Percentiles rank a stretch among this genome's conserved stretches.
These are phyloP conservation scores for Pisolithus tinctorius DNA, from an alignment of 768 basidiomycete species.

Conservation along the genomic window DNA sequence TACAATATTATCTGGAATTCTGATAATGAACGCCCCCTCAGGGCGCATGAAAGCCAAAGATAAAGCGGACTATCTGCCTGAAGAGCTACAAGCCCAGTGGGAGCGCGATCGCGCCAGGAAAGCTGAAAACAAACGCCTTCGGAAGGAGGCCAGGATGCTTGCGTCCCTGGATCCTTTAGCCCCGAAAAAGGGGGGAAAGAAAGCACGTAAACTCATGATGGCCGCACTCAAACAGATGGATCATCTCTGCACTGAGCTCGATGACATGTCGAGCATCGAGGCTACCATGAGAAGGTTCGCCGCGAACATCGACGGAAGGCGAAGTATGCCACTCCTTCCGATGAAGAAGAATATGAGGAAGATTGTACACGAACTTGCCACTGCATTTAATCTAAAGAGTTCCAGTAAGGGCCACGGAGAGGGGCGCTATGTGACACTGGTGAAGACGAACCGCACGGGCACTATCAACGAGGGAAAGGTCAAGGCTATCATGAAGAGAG, in stretches of 20 bases:
- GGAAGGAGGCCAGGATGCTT: constrained; percentile 49
- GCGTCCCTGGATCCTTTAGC: constrained; percentile 58
- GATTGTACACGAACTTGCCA: constrained; percentile 74
- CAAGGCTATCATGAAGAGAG: constrained; percentile 32
- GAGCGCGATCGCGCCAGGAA: constrained; percentile 78
- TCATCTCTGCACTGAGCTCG: constrained; percentile 40
- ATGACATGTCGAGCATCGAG: constrained; percentile 63
- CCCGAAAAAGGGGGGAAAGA: constrained; percentile 59
- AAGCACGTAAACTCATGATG: constrained; percentile 61
- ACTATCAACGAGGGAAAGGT: constrained; percentile 59
- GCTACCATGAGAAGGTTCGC: constrained; percentile 68
- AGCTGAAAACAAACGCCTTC: constrained; percentile 62
- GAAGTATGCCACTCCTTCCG: constrained; percentile 67
- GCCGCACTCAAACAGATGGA: constrained; percentile 44
- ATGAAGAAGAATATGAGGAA: constrained; percentile 67
- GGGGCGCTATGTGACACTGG: constrained; percentile 71
- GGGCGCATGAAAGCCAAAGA: constrained; percentile 11
- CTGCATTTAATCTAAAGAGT: constrained; percentile 72
- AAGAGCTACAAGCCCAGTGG: constrained; percentile 65
- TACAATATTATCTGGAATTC: neutral
- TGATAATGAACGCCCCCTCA: neutral
- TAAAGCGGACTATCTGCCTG: constrained; percentile 32
- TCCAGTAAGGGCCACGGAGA: constrained; percentile 64
- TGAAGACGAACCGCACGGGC: constrained; percentile 58
- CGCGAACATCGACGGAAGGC: constrained; percentile 41